Evolutionary conservation across 116 monocot species (phyloP), one percentile per base, ranked within the genome.

Genomic region (Phalaenopsis hybrid): DNA sequence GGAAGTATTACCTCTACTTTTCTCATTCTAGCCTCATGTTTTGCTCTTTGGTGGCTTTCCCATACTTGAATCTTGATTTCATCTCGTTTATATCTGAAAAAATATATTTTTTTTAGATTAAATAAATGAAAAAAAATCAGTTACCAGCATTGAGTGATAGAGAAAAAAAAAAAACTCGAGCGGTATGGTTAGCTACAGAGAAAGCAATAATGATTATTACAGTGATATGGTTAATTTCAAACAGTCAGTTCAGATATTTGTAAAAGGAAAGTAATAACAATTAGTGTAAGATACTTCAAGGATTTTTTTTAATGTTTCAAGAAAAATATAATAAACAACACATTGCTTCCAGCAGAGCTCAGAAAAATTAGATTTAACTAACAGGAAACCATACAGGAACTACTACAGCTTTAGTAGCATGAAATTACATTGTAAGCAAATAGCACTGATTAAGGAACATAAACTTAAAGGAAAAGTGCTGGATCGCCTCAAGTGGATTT

Each of bases 11-110:
- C 95, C 92, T 95, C 95, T 44, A 87, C 75, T 80, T 78, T 68
- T 68, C 77, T 89, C 88, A 89, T 79, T 79, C 88, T 74, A 4
- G 90, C 88, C 78, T 93, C 91, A 65, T 81, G 65, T 81, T 91
- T 94, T 21, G 87, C 88, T 80, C 82, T 92, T 57, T 90, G 87
- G 68, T 85, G 84, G 76, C 59, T 79, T 83, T 94, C 92, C 96
- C 96, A 94, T 76, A 83, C 85, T 79, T 89, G 84, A 82, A 96
- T 91, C 77, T 94, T 91, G 16, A 86, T 45, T 81, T 91, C 92
- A 57, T 92, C 85, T 57, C 75, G 84, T 81, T 84, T 88, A 78
- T 85, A 89, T 78, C 96, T 94, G 87, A 81, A 80, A 31, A 41
- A 11, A 78, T 1, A 51, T 63, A 70, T 1, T 16, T 74, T 51